These are phyloP conservation scores for Prinsepia uniflora DNA, from an alignment of 306 rosid species.

Conservation along the genomic window DNA sequence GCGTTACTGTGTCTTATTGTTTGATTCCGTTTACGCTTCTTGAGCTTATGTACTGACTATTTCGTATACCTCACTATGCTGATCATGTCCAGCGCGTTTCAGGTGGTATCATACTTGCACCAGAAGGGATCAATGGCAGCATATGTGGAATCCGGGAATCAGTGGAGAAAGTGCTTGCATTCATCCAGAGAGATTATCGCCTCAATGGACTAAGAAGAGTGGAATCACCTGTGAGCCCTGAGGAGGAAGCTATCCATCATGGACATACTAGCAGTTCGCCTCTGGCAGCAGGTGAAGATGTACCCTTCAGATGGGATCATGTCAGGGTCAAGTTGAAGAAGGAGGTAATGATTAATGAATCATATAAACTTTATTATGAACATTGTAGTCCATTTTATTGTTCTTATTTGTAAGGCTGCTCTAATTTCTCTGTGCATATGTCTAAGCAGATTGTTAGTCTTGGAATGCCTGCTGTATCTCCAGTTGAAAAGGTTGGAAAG, in stretches of 20 bases:
- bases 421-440: slow-evolving; percentile 4
- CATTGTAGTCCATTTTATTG: not conserved
- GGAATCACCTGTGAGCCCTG: slow-evolving; percentile 87
- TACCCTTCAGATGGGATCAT: slow-evolving; percentile 93
- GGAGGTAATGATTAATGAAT: slow-evolving; percentile 47
- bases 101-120: slow-evolving; percentile 91
- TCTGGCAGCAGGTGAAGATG: slow-evolving; percentile 91
- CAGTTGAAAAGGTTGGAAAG: slow-evolving; percentile 75
- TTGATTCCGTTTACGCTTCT: not conserved
- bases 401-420: not conserved
- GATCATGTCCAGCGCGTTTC: slow-evolving; percentile 86
- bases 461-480: slow-evolving; percentile 79
- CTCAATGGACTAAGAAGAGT: slow-evolving; percentile 62
- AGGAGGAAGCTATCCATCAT: slow-evolving; percentile 90
- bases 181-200: slow-evolving; percentile 58
- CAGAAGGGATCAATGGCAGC: slow-evolving; percentile 95
- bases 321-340: slow-evolving; percentile 96
- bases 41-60: not conserved
- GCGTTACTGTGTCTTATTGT: not conserved
- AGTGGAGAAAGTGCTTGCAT: slow-evolving; percentile 68
- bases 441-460: slow-evolving; percentile 79
- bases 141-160: slow-evolving; percentile 73
- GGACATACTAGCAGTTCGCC: slow-evolving; percentile 77
- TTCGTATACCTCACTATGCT: slow-evolving; percentile 45
- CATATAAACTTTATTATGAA: not conserved